Evolutionary conservation across 306 rosid species (phyloP).

Genomic region (Vicia sativa): DNA sequence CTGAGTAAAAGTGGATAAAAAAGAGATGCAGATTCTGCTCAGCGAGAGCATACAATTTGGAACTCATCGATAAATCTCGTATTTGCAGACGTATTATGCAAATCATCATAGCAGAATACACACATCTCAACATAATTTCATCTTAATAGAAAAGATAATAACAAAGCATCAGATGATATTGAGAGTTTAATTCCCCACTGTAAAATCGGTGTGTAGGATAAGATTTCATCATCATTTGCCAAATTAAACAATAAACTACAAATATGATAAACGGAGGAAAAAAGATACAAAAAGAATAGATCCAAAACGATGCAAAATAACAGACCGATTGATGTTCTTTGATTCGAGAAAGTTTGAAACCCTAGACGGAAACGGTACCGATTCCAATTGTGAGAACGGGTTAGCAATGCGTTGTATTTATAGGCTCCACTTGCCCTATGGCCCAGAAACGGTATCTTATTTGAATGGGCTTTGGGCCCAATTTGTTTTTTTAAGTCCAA

Average conservation of each 20-base stretch:
- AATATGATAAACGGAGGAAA: neutral
- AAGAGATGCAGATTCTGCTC: constrained; percentile 32
- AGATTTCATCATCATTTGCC: constrained; percentile 49
- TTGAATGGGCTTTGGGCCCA: neutral
- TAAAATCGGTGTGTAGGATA: constrained; percentile 47
- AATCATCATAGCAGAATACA: constrained; percentile 49
- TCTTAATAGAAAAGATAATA: neutral
- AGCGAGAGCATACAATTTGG: constrained; percentile 47
- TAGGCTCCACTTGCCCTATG: neutral
- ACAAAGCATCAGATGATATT: constrained; percentile 50
- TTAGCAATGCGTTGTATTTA: neutral
- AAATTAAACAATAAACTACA: neutral
- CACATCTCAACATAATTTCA: neutral
- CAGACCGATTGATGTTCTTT: too few relatives aligned
- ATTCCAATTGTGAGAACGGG: neutral
- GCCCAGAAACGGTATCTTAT: neutral
- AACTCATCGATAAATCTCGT: constrained; percentile 50
- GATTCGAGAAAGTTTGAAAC: neutral
- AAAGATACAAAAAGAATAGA: neutral
- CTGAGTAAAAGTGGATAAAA: too few relatives aligned
- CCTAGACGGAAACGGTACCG: neutral
- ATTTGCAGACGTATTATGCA: constrained; percentile 51
- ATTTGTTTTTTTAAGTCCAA: neutral
- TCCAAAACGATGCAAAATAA: neutral
- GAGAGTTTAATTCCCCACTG: constrained; percentile 47